Evolutionary conservation across 2,329 filamentous ascomycete genomes (phyloP), one percentile per base, ranked within the genome.

Genomic region (Helminthosporium solani): DNA sequence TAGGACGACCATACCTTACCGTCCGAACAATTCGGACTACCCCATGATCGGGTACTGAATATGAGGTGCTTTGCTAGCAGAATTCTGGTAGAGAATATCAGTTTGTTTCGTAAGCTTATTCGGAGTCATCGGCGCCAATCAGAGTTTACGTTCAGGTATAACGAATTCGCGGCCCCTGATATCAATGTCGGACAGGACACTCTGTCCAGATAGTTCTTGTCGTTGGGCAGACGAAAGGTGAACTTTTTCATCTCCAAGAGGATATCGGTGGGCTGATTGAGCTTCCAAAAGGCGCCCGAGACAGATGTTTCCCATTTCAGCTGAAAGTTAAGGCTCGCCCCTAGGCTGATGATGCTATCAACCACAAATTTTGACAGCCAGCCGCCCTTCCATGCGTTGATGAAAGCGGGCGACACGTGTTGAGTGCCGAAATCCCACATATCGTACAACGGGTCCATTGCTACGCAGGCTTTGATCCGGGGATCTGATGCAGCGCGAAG

Each of bases 391-490:
- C 43, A 55, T 1, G 11, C 28, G 2, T 15, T 34, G 9, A 52
- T 25, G 42, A 55, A 44, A n/a, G 30, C n/a, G 7, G 11, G 12
- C 15, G 53, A 39, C 3, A 47, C 28, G 7, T 33, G 33, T 2
- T 4, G 11, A 23, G 19, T 23, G 7, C 11, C 46, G 9, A 71
- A 47, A 38, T 66, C 62, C 45, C 53, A 69, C 47, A 74, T 47
- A 50, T 61, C 58, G 57, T 69, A 73, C 36, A 71, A 63, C 1
- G 56, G 52, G 41, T 75, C 73, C 15, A 72, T 56, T 5, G 66
- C 53, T 3, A 78, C 57, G 47, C 71, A 75, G 0, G 75, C 76
- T 44, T 70, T 72, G 63, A 78, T 60, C 0, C 76, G 69, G 0
- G 64, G 46, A 53, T 78, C 75, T 0, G 58, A 53, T 0, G 71